These are phyloP conservation scores for Zygotorulaspora chibaensis DNA, from an alignment of 805 yeast genomes.

Conservation along the genomic window DNA sequence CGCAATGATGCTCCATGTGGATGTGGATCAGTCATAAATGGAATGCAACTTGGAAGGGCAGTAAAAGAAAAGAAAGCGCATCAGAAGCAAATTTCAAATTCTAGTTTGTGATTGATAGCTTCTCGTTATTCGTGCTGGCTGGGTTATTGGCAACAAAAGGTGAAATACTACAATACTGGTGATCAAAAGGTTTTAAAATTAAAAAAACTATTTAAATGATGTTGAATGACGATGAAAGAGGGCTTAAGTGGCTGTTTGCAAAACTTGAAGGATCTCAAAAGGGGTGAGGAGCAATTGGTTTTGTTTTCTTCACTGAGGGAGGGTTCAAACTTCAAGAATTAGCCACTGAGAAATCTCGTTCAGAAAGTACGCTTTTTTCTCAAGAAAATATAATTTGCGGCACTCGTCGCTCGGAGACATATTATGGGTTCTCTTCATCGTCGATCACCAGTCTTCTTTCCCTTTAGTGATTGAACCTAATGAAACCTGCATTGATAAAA, in stretches of 20 bases:
- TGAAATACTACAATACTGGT: neutral
- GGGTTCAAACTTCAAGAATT: neutral
- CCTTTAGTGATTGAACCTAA: constrained; percentile 1
- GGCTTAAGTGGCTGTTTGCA: too few relatives aligned
- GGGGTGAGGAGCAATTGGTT: constrained; percentile 30
- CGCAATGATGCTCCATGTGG: constrained; percentile 10
- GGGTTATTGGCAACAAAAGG: neutral
- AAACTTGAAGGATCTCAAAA: neutral
- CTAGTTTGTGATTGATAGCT: neutral
- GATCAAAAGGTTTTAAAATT: neutral
- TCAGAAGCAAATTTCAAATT: neutral
- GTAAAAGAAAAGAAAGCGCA: neutral
- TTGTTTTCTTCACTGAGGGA: constrained; percentile 25
- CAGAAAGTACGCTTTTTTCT: neutral
- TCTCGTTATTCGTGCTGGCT: neutral
- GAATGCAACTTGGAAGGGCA: neutral
- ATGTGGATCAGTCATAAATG: constrained; percentile 6
- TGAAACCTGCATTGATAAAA: constrained; percentile 6
- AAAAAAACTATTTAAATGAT: too few relatives aligned
- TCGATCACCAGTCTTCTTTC: constrained; percentile 2
- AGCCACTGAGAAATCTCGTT: neutral
- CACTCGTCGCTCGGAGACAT: too few relatives aligned
- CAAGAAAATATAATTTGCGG: too few relatives aligned
- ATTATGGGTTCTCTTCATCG: neutral
- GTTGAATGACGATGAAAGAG: neutral